Evolutionary conservation across 2,329 filamentous ascomycete genomes (phyloP).

Genomic region (Fusarium albidum): DNA sequence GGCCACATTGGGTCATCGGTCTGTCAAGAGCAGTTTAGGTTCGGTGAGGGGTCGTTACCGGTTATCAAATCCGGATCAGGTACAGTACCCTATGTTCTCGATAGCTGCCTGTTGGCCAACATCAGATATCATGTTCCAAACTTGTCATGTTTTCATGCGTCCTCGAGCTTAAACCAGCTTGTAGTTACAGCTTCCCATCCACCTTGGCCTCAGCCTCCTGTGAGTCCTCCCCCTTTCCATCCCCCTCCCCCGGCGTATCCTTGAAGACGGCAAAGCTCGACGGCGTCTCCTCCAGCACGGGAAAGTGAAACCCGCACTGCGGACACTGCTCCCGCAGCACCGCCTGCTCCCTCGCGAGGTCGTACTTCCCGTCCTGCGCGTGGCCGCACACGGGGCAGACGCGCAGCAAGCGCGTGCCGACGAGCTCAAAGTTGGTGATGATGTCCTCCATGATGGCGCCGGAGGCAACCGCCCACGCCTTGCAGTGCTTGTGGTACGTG

Average conservation of each 20-base stretch:
- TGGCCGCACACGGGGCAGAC: constrained; percentile 25
- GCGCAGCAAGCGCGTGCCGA: constrained; percentile 16
- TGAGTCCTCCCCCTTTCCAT: background rate
- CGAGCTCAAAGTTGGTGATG: constrained; percentile 31
- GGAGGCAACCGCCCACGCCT: constrained; percentile 23
- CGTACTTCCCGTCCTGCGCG: constrained; percentile 30
- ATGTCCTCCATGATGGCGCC: constrained; percentile 33
- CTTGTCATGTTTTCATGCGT: no score
- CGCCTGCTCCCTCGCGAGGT: constrained; percentile 27
- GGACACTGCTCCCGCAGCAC: constrained; percentile 25
- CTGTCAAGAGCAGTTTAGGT: background rate
- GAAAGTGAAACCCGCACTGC: constrained; percentile 29
- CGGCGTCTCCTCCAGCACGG: constrained; percentile 23
- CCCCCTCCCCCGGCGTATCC: background rate
- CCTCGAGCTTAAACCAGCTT: no score
- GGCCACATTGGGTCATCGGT: background rate
- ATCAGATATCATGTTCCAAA: no score
- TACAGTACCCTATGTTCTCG: no score
- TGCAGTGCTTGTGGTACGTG: constrained; percentile 30
- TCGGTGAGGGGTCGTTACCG: background rate
- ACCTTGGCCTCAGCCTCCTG: background rate
- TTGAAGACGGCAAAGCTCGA: constrained; percentile 29
- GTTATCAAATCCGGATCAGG: no score
- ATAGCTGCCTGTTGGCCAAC: no score
- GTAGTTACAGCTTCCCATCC: background rate